Base-by-base conservation (phyloP, 2,329 filamentous ascomycete genomes). In the Blastomyces emzantsi region DNA sequence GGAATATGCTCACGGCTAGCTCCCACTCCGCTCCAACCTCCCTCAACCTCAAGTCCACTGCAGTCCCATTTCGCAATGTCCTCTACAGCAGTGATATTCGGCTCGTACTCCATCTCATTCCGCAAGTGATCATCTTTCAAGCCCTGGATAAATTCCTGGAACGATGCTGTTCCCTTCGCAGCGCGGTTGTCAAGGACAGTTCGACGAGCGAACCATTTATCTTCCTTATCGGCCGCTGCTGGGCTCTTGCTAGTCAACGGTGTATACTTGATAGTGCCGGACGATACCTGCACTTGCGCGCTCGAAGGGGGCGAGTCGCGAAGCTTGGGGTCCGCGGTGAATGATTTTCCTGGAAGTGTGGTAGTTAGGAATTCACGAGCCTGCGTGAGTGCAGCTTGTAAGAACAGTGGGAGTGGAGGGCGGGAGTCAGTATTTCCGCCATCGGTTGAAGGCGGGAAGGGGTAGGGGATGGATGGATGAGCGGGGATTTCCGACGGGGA, bases 41-140 rank as follows among this genome's bases (percentile, higher is more conserved):
- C 66, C 11, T 66, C 64, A 0, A 68, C 41, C 28, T 67, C 64
- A 22, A 51, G 39, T 5, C 22, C 58, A 6, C 54, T 52, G 58
- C 59, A 49, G 52, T 64, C 63, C 74, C 74, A 76, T 25, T 72
- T 64, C 56, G 75, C 36, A 39, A 76, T 56, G 36, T 64, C 63
- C 60, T 74, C 70, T 13, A 75, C 69, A 3, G 67, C 60, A 1
- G 67, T 70, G 9, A 77, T 71, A 55, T 70, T 76, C 6, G 75
- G 75, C 39, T 75, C 78, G 67, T 78, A 79, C 41, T 72, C 73
- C 71, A 72, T 71, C 65, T 78, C 77, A 67, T 78, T 72, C 63
- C 73, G 69, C 7, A 74, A 74, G 67, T 78, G 77, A 22, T 76
- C 66, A 11, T 73, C 69, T 39, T 73, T 71, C 54, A 79, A 62